Percentiles rank a stretch among this genome's conserved stretches.
Conservation (phyloP, 2,329 filamentous ascomycete genomes). For the Amylocarpus encephaloides region DNA sequence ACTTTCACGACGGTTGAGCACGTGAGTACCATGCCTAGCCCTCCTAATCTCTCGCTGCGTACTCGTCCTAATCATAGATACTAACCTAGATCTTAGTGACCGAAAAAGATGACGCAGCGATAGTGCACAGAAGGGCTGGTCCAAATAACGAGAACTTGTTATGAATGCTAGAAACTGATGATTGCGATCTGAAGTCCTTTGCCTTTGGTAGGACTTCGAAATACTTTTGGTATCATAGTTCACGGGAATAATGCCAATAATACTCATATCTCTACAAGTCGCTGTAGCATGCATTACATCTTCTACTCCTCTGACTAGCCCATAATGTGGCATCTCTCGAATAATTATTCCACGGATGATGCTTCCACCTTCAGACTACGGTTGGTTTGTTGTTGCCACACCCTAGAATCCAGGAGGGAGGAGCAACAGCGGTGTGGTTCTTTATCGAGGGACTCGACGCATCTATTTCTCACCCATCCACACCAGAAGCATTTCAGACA, state of each 20-base stretch:
- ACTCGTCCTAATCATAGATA: not conserved
- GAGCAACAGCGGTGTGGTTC: too few species aligned
- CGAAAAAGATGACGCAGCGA: slow-evolving; percentile 20
- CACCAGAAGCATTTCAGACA: too few species aligned
- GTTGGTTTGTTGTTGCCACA: too few species aligned
- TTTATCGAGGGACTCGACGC: too few species aligned
- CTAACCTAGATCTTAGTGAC: slow-evolving; percentile 11
- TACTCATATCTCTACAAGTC: not conserved
- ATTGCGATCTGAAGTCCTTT: slow-evolving; percentile 12
- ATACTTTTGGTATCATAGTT: slow-evolving; percentile 4
- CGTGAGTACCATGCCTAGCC: slow-evolving; percentile 56
- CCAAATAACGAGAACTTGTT: slow-evolving; percentile 9
- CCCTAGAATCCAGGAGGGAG: too few species aligned
- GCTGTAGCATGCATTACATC: too few species aligned
- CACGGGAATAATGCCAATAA: slow-evolving; percentile 11
- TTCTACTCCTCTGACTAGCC: too few species aligned
- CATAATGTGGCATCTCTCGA: not conserved
- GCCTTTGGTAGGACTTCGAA: not conserved
- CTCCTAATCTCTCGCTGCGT: not conserved
- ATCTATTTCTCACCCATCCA: too few species aligned
- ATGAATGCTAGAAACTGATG: slow-evolving; percentile 16
- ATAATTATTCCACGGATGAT: not conserved
- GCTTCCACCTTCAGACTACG: too few species aligned
- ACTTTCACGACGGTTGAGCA: slow-evolving; percentile 87
- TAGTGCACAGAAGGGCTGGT: slow-evolving; percentile 3